phyloP scores from a whole-genome alignment of 768 basidiomycete genomes.

The Boletus rubropictus region DNA sequence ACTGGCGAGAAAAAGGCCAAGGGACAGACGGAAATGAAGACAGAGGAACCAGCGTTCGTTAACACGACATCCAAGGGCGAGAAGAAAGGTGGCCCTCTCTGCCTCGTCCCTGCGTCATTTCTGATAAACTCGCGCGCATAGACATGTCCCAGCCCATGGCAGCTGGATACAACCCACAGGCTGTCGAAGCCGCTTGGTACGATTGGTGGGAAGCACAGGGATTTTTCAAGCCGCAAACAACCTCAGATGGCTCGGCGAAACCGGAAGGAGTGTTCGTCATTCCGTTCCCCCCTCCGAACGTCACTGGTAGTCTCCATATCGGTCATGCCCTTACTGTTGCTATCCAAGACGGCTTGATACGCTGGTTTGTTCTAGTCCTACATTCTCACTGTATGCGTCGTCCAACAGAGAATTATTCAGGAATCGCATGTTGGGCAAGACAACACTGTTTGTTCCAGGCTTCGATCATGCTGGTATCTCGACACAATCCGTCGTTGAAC shows the following conservation, averaged over 20 bases:
- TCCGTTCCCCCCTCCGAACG: constrained; percentile 91
- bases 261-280: constrained; percentile 75
- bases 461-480: constrained; percentile 99
- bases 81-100: constrained; percentile 71
- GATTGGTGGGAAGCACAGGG: constrained; percentile 95
- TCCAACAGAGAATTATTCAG: constrained; percentile 32
- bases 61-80: constrained; percentile 86
- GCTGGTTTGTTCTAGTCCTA: constrained; percentile 61
- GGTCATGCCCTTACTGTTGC: constrained; percentile 91
- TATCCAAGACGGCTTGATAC: constrained; percentile 82
- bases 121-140: constrained; percentile 26
- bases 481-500: constrained; percentile 96
- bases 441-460: constrained; percentile 85
- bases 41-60: constrained; percentile 70
- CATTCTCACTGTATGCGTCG: background rate
- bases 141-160: constrained; percentile 87
- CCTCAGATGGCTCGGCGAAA: constrained; percentile 50
- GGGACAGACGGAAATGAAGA: constrained; percentile 67
- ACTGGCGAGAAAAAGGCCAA: constrained; percentile 66
- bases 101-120: background rate
- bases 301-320: constrained; percentile 92
- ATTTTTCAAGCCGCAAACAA: constrained; percentile 77
- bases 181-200: constrained; percentile 94
- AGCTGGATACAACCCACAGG: constrained; percentile 90
- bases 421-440: constrained; percentile 95